Conservation (phyloP, 345 rosid species). For the Pugionium cornutum region DNA sequence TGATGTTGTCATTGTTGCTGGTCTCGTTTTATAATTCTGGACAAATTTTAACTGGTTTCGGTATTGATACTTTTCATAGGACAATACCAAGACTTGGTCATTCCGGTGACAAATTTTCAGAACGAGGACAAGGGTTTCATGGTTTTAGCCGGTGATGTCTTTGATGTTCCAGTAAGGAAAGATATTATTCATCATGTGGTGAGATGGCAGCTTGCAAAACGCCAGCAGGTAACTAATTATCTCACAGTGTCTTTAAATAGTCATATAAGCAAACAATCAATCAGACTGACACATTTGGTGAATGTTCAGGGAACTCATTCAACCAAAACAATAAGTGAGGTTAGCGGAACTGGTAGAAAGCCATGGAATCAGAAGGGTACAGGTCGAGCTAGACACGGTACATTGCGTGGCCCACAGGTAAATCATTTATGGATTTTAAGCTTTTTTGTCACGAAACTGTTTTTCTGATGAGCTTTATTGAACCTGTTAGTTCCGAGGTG, state of each 20-base stretch:
- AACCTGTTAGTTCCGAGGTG: slow-evolving; percentile 71
- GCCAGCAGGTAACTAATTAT: slow-evolving; percentile 64
- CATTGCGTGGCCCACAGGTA: slow-evolving; percentile 91
- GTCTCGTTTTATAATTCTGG: not conserved
- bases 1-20: not conserved
- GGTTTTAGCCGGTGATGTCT: slow-evolving; percentile 91
- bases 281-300: slow-evolving; percentile 17
- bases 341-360: slow-evolving; percentile 93
- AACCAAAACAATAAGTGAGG: slow-evolving; percentile 90
- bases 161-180: slow-evolving; percentile 90
- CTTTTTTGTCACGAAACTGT: slow-evolving; percentile 7
- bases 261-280: slow-evolving; percentile 2
- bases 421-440: slow-evolving; percentile 18
- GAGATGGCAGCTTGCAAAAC: slow-evolving; percentile 87
- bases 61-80: slow-evolving; percentile 44
- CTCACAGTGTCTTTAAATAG: not conserved
- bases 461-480: slow-evolving; percentile 16
- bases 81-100: slow-evolving; percentile 69
- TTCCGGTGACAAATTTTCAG: slow-evolving; percentile 79
- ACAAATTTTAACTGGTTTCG: slow-evolving; percentile 2
- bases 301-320: slow-evolving; percentile 81
- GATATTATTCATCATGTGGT: slow-evolving; percentile 90
- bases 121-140: slow-evolving; percentile 76
- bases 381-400: slow-evolving; percentile 92
- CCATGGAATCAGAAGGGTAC: slow-evolving; percentile 87